Base-by-base conservation (phyloP, 345 rosid species). In the Clarkia xantiana region DNA sequence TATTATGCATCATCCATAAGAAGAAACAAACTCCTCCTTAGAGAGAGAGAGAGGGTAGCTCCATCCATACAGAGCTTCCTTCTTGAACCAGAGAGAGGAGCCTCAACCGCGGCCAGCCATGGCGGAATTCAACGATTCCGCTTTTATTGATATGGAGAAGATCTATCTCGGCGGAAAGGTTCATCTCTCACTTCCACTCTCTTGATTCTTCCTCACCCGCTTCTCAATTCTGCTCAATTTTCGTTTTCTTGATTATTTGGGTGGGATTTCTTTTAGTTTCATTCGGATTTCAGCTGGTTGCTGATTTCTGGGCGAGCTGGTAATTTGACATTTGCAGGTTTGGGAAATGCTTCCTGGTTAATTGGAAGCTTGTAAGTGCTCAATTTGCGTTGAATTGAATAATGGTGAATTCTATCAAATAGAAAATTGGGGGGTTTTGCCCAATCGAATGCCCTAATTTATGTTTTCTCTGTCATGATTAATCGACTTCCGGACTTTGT, bases 141-240 rank as follows among this genome's bases (percentile, higher is more conserved):
- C 76, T 64, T 74, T 82, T 61, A 63, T 81, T 58, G 78, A 78
- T 65, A 60, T 71, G 67, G 93, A 74, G 68, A 84, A 81, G 75
- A 88, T 88, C 71, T 74, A 70, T 68, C 84, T 88, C 54, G 82
- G 89, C 55, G 97, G 97, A 69, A 80, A 84, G 88, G 97, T 81
- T 45, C 52, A 2, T 16, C 18, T 14, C 44, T 40, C 52, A 42
- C 12, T 22, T 20, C 51, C 1, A 23, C 17, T 15, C 29, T 7
- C 29, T 11, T 15, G 1, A 23, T 0, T 10, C 14, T 10, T 44
- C 40, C 14, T 11, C 10, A n/a, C 46, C 25, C 46, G 19, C 11
- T 34, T 14, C 15, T 44, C 43, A 17, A 14, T 39, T 56, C 23
- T 40, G 11, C 10, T 18, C 2, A 16, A 14, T 14, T 1, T 14